Evolutionary conservation across 352 stramenopile species (phyloP), one percentile per base, ranked within the genome.

Genomic region (Phytophthora foliorum): DNA sequence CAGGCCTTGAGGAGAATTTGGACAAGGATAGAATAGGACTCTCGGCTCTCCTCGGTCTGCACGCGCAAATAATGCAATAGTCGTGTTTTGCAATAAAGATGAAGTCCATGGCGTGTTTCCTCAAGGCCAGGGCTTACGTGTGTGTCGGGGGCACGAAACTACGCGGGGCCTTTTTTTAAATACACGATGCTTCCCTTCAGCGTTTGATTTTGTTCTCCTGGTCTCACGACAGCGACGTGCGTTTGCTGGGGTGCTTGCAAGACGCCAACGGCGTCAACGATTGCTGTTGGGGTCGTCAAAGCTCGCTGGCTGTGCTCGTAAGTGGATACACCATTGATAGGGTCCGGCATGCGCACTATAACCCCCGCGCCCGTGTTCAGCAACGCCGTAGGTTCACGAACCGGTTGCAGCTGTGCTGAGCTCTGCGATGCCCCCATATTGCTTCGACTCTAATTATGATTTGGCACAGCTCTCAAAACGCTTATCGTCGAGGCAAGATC

Each of bases 161-260:
- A 13, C 38, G 45, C 24, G 72, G 56, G 4, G 74, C 65, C 44
- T 77, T 81, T 70, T n/a, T 88, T 91, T 22, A 92, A 63, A 59
- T 85, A 94, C 38, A 92, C 72, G 42, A 92, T 51, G 38, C 80
- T 93, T 62, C 61, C 61, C 63, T 80, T 81, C 32, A 91, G 49
- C 22, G 57, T 45, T 56, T 67, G n/a, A 36, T 92, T 94, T 31
- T 71, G 60, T 4, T 54, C 50, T 32, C 81, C 80, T 25, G 60
- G 52, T 65, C 61, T 86, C 34, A 74, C 84, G 0, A 84, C 65
- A 25, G 80, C 54, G n/a, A 89, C 59, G 22, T 61, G 57, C 10
- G 24, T 49, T 48, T 62, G 50, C 13, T 66, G 46, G 34, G 13
- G 41, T 38, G 3, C 19, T 56, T 54, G 7, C 53, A 17, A 39